Conservation (phyloP, 2,329 filamentous ascomycete genomes). For the Colletotrichum filicis region DNA sequence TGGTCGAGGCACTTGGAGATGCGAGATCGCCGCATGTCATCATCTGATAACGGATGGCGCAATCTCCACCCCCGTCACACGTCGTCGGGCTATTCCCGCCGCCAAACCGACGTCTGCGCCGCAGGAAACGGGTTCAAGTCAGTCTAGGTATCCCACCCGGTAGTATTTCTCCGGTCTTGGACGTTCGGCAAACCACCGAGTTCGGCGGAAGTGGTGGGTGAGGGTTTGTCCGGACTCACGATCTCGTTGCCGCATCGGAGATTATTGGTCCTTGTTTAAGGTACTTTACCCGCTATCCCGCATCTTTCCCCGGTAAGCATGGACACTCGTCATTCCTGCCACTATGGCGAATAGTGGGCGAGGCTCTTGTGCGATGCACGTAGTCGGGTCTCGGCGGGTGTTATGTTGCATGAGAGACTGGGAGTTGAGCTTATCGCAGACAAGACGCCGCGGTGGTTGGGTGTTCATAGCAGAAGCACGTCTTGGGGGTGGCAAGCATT, state of each 20-base stretch:
- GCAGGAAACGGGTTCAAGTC: neutral
- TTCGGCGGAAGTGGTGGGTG: neutral
- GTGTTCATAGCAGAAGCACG: neutral
- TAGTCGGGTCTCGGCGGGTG: constrained; percentile 21
- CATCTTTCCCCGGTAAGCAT: constrained; percentile 9
- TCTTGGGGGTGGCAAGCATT: neutral
- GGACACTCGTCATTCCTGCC: constrained; percentile 28
- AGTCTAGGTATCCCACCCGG: neutral
- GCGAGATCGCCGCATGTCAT: constrained; percentile 28
- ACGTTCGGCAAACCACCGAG: constrained; percentile 8
- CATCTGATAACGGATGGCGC: constrained; percentile 36
- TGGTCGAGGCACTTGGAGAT: constrained; percentile 16
- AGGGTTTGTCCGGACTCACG: neutral
- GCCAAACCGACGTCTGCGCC: neutral
- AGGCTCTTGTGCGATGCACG: neutral
- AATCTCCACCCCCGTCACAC: constrained; percentile 19
- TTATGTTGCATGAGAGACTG: neutral
- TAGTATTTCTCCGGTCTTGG: neutral
- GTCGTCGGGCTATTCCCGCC: neutral
- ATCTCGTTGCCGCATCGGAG: constrained; percentile 20
- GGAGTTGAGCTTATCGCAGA: constrained; percentile 8
- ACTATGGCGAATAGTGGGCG: constrained; percentile 29
- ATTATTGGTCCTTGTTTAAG: constrained; percentile 2
- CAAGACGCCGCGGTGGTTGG: neutral
- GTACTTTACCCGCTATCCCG: constrained; percentile 12